These are phyloP conservation scores for Buddleja alternifolia DNA, from an alignment of 257 asterid genomes.

Conservation along the genomic window DNA sequence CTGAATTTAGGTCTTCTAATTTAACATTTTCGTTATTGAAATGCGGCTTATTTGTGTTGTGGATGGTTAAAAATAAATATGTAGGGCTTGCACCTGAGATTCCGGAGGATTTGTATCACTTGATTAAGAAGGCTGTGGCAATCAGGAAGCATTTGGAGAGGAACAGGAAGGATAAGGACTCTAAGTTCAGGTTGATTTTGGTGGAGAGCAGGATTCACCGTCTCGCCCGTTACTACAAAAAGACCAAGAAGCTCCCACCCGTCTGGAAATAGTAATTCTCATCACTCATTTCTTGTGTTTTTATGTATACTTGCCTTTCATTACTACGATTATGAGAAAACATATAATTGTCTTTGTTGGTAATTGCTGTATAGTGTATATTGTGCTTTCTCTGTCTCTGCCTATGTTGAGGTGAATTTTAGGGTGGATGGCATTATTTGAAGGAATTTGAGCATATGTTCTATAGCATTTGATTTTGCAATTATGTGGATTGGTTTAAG, in stretches of 20 bases:
- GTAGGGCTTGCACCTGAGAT: slow-evolving; percentile 91
- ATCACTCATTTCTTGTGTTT: not conserved
- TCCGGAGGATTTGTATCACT: slow-evolving; percentile 80
- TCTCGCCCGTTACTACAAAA: slow-evolving; percentile 94
- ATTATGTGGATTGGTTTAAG: not conserved
- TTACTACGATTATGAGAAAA: not conserved
- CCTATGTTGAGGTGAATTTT: not conserved
- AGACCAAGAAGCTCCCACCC: slow-evolving; percentile 93
- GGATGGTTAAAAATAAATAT: not conserved
- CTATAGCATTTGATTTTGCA: not conserved
- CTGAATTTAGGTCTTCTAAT: no score
- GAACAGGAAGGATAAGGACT: slow-evolving; percentile 90
- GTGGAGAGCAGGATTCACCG: slow-evolving; percentile 96
- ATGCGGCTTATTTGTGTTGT: not conserved
- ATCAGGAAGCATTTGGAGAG: slow-evolving; percentile 89
- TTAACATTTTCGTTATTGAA: not conserved
- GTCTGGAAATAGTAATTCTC: slow-evolving; percentile 79
- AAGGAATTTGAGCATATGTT: not conserved
- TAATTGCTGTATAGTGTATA: not conserved
- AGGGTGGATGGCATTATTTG: not conserved
- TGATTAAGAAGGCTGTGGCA: slow-evolving; percentile 89
- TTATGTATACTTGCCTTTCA: not conserved
- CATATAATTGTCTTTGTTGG: no score
- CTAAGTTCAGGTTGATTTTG: slow-evolving; percentile 81
- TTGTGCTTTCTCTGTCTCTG: not conserved